A percentile compares a stretch with the other conserved stretches of the same genome.
phyloP scores from a whole-genome alignment of 768 basidiomycete species.

The Saitozyma podzolica region DNA sequence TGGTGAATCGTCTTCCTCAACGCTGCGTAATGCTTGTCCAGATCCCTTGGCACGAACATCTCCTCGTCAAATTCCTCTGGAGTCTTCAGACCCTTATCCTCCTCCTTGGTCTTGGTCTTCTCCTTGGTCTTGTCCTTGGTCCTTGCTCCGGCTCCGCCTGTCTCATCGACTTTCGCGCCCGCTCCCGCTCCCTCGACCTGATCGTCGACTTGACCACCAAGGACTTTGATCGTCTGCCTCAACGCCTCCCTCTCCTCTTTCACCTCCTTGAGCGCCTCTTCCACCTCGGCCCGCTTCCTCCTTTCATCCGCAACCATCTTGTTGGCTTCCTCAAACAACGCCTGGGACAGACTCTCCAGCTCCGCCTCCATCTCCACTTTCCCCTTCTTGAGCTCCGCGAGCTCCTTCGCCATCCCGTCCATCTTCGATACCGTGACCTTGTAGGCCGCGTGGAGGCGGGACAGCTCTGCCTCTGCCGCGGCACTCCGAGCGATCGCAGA shows the following conservation, averaged over 20 bases:
- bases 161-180: constrained; percentile 8
- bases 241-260: constrained; percentile 39
- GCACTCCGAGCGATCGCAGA: no score
- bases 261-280: constrained; percentile 47
- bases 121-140: constrained; percentile 5
- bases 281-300: constrained; percentile 38
- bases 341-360: constrained; percentile 49
- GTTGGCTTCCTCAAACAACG: constrained; percentile 54
- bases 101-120: constrained; percentile 5
- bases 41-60: constrained; percentile 29
- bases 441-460: constrained; percentile 26
- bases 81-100: neutral
- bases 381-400: constrained; percentile 45
- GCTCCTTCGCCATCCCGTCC: constrained; percentile 39
- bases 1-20: constrained; percentile 44
- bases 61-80: constrained; percentile 6
- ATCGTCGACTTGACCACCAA: constrained; percentile 38
- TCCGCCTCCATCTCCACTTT: constrained; percentile 53
- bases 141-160: constrained; percentile 18
- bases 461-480: constrained; percentile 19
- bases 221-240: constrained; percentile 40
- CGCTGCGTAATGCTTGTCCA: constrained; percentile 47
- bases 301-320: constrained; percentile 54
- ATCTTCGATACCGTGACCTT: constrained; percentile 30
- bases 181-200: constrained; percentile 6